Evolutionary conservation across 345 rosid species (phyloP).

Genomic region (Erucastrum elatum): DNA sequence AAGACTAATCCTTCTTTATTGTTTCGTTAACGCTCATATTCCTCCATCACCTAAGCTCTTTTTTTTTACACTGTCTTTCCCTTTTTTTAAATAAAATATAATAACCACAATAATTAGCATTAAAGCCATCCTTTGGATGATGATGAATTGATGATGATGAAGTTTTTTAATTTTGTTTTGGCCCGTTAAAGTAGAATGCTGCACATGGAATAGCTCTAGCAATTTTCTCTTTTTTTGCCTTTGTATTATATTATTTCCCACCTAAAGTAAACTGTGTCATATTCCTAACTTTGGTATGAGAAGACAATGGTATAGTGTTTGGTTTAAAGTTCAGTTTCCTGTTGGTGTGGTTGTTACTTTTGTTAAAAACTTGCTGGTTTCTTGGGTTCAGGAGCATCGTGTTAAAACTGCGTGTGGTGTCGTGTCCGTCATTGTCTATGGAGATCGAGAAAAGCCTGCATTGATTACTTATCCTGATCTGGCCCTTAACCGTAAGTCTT

Average conservation of each 20-base stretch:
- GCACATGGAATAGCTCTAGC: conserved; percentile 60
- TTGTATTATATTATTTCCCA: conserved; percentile 16
- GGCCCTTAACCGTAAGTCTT: conserved; percentile 71
- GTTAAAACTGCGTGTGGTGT: conserved; percentile 71
- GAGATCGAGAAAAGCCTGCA: conserved; percentile 88
- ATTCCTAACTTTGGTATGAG: conserved; percentile 15
- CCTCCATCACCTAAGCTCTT: neutral
- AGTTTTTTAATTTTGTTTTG: conserved; percentile 24
- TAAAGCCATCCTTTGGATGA: conserved; percentile 28
- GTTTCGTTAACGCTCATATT: conserved; percentile 24
- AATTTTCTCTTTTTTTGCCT: conserved; percentile 27
- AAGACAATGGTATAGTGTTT: conserved; percentile 30
- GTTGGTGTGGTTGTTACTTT: neutral
- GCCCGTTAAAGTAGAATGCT: conserved; percentile 32
- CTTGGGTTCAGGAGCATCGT: conserved; percentile 66
- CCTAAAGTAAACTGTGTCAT: conserved; percentile 34
- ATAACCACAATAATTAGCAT: conserved; percentile 48
- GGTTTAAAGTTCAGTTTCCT: neutral
- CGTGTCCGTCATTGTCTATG: conserved; percentile 80
- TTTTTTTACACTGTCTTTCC: conserved; percentile 46
- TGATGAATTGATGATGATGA: conserved; percentile 8
- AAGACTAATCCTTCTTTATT: conserved; percentile 20
- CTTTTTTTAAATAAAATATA: conserved; percentile 24
- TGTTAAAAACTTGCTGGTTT: conserved; percentile 12
- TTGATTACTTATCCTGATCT: conserved; percentile 87